Conservation (phyloP, 1,139 yeast genomes). For the Arxiozyma heterogenica region DNA sequence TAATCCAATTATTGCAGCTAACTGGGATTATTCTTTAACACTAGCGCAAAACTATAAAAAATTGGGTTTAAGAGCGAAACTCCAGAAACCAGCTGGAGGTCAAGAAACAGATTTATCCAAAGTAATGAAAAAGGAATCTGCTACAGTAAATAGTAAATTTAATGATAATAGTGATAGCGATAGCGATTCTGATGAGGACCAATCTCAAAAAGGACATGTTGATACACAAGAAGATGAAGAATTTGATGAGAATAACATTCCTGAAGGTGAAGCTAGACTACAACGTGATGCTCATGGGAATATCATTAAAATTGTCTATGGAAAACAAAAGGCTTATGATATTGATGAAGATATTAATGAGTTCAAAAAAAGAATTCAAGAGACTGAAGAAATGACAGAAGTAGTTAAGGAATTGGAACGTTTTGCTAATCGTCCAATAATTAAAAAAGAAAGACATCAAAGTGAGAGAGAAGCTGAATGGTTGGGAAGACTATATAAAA, state of each 20-base stretch:
- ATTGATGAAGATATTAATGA: slow-evolving; percentile 25
- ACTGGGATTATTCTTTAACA: slow-evolving; percentile 84
- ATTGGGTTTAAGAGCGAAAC: slow-evolving; percentile 62
- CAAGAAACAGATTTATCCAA: slow-evolving; percentile 41
- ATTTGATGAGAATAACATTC: slow-evolving; percentile 38
- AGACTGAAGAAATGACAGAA: slow-evolving; percentile 33
- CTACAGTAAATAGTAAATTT: slow-evolving; percentile 9
- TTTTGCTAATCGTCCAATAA: slow-evolving; percentile 46
- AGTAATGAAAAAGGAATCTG: slow-evolving; percentile 18
- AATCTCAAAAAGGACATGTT: slow-evolving; percentile 33
- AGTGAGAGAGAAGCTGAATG: slow-evolving; percentile 71
- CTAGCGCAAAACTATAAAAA: slow-evolving; percentile 73
- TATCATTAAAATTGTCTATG: slow-evolving; percentile 61
- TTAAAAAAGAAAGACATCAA: slow-evolving; percentile 48
- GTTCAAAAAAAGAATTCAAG: slow-evolving; percentile 27
- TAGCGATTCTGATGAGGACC: slow-evolving; percentile 18
- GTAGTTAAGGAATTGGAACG: slow-evolving; percentile 65
- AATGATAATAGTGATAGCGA: slow-evolving; percentile 30
- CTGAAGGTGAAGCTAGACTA: slow-evolving; percentile 76
- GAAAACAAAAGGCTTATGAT: slow-evolving; percentile 37
- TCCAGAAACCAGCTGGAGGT: slow-evolving; percentile 65
- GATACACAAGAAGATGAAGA: slow-evolving; percentile 31
- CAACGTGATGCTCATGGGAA: slow-evolving; percentile 66
- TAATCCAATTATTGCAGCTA: slow-evolving; percentile 74
- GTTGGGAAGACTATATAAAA: slow-evolving; percentile 54